Conservation (phyloP, 2,329 filamentous ascomycete genomes). For the Aureobasidium sp. region DNA sequence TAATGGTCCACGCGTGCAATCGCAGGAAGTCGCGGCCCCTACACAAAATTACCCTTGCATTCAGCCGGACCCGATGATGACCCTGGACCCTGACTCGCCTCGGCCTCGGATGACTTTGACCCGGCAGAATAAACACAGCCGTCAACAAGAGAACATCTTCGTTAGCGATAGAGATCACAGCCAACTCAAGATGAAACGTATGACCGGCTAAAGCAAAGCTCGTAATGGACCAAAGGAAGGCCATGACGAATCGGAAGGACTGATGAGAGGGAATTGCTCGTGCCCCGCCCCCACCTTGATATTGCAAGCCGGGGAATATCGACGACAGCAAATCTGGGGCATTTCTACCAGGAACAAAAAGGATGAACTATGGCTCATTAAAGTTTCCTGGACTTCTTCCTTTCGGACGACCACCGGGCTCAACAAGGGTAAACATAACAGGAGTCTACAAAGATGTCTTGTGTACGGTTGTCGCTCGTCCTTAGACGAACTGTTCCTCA, state of each 20-base stretch:
- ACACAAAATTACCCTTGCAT: conserved; percentile 4
- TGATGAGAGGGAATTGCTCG: not conserved
- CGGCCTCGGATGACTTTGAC: not conserved
- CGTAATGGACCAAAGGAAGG: not conserved
- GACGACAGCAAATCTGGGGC: not conserved
- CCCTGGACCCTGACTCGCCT: not conserved
- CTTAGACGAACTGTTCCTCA: conserved; percentile 1
- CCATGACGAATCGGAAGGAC: conserved; percentile 2
- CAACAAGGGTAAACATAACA: not conserved
- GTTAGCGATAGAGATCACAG: not conserved
- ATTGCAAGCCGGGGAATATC: conserved; percentile 5
- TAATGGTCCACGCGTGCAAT: not conserved
- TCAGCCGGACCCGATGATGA: conserved; percentile 2
- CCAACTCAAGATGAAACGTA: not conserved
- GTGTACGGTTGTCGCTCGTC: not conserved
- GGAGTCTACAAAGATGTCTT: conserved; percentile 1
- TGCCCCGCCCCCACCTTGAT: conserved; percentile 11
- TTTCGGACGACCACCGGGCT: not conserved
- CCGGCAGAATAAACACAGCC: conserved; percentile 4
- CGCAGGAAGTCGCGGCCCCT: not conserved
- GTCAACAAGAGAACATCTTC: not conserved
- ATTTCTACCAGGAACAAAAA: conserved; percentile 12
- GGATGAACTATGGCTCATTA: conserved; percentile 8
- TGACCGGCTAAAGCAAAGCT: not conserved
- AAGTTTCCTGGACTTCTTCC: conserved; percentile 4